Evolutionary conservation across 331 rosid species (phyloP).

Genomic region (Pyracantha coccinea): DNA sequence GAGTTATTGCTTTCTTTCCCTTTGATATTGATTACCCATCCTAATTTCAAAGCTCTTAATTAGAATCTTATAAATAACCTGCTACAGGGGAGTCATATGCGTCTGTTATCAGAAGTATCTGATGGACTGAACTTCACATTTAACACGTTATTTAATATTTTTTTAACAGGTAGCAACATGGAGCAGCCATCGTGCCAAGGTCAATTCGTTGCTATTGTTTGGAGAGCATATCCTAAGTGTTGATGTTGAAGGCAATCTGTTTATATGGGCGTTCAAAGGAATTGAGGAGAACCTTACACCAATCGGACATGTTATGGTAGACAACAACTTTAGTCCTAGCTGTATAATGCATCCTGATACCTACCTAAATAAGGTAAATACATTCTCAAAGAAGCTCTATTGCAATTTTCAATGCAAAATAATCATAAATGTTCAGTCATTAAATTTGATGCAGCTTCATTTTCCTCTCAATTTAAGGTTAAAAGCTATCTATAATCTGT

Average conservation of each 20-base stretch:
- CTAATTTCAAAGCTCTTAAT: not conserved
- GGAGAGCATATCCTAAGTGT: constrained; percentile 75
- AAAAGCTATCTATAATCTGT: not conserved
- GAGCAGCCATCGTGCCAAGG: constrained; percentile 62
- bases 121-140: not conserved
- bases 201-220: constrained; percentile 59
- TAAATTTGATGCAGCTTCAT: not conserved
- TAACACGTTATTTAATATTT: constrained; percentile 2
- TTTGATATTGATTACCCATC: not conserved
- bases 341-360: constrained; percentile 91
- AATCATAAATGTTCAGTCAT: not conserved
- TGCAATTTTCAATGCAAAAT: not conserved
- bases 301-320: constrained; percentile 44
- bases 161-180: constrained; percentile 66
- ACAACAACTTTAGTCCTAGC: constrained; percentile 44
- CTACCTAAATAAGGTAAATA: constrained; percentile 72
- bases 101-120: not conserved
- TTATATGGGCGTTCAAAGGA: constrained; percentile 77
- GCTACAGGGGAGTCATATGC: not conserved
- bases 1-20: not conserved
- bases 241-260: constrained; percentile 53
- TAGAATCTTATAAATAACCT: not conserved
- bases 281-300: constrained; percentile 46
- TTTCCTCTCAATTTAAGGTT: not conserved
- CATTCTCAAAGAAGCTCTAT: not conserved